Evolutionary conservation across 2,329 filamentous ascomycete genomes (phyloP).

Genomic region (Plenodomus tracheiphilus): DNA sequence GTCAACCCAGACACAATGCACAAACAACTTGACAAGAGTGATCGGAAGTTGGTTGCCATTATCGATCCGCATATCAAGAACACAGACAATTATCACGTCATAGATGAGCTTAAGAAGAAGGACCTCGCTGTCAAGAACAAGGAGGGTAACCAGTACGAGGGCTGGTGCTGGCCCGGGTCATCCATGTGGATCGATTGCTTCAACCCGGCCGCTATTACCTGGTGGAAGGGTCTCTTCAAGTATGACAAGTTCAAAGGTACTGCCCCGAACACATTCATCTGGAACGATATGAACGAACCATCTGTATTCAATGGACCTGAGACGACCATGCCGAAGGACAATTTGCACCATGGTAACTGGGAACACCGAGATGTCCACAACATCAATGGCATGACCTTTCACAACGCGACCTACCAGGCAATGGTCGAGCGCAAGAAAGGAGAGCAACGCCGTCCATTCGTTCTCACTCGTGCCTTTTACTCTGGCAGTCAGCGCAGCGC

Average conservation of each 20-base stretch:
- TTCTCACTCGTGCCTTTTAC: constrained; percentile 91
- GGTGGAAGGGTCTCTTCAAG: constrained; percentile 89
- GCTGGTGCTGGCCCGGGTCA: constrained; percentile 98
- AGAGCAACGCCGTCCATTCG: constrained; percentile 82
- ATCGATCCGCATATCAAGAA: constrained; percentile 99
- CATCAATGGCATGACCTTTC: constrained; percentile 90
- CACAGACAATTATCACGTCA: constrained; percentile 72
- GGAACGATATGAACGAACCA: constrained; percentile 99
- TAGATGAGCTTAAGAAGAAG: constrained; percentile 80
- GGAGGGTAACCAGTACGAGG: constrained; percentile 84
- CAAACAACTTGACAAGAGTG: constrained; percentile 79
- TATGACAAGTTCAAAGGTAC: constrained; percentile 88
- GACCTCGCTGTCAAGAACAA: constrained; percentile 87
- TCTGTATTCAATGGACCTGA: constrained; percentile 98
- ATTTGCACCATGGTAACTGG: constrained; percentile 87
- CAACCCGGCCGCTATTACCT: constrained; percentile 85
- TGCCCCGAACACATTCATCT: constrained; percentile 84
- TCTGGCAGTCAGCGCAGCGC: constrained; percentile 86
- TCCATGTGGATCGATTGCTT: constrained; percentile 97
- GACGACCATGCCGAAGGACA: constrained; percentile 98
- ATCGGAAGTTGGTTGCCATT: constrained; percentile 88
- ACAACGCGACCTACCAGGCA: constrained; percentile 90
- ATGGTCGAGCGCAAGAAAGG: constrained; percentile 83
- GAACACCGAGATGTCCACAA: constrained; percentile 98
- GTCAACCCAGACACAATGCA: constrained; percentile 84